These are phyloP conservation scores for Coemansia sp. DNA, from an alignment of 192 early-diverging fungal genomes.

Conservation along the genomic window DNA sequence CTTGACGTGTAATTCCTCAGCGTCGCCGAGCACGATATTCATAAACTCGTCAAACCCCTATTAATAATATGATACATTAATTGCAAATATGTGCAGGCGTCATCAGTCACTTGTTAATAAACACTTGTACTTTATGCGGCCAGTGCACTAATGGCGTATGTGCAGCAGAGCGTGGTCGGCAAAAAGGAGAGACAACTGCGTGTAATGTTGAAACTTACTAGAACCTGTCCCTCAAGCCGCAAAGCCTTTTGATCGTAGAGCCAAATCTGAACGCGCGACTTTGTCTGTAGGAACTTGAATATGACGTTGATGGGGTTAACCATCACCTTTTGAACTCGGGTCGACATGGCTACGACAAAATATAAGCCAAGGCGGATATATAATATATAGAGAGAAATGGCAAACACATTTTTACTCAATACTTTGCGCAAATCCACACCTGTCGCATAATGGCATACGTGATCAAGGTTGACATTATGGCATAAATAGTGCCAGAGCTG, in stretches of 20 bases:
- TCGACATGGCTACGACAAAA: slow-evolving; percentile 41
- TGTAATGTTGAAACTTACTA: slow-evolving; percentile 61
- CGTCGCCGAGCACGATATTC: slow-evolving; percentile 93
- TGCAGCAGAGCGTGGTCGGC: neutral
- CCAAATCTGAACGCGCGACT: slow-evolving; percentile 92
- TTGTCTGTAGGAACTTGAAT: slow-evolving; percentile 94
- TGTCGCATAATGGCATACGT: neutral
- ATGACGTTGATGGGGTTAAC: slow-evolving; percentile 82
- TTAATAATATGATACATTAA: neutral
- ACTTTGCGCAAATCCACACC: neutral
- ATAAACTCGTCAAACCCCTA: slow-evolving; percentile 99
- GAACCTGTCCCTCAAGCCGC: slow-evolving; percentile 91
- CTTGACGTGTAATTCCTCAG: slow-evolving; percentile 83
- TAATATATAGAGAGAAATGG: neutral
- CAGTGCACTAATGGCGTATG: neutral
- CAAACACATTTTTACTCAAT: neutral
- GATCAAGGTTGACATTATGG: slow-evolving; percentile 1
- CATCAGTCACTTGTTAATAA: neutral
- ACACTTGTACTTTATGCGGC: neutral
- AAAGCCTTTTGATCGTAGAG: slow-evolving; percentile 87
- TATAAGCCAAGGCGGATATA: neutral
- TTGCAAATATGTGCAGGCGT: slow-evolving; percentile 2
- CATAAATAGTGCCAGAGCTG: neutral
- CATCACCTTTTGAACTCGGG: slow-evolving; percentile 59
- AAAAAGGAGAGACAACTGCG: neutral